Evolutionary conservation across 176 grass and related monocot species (phyloP), one percentile per base, ranked within the genome.

Genomic region (Musa beccarii): DNA sequence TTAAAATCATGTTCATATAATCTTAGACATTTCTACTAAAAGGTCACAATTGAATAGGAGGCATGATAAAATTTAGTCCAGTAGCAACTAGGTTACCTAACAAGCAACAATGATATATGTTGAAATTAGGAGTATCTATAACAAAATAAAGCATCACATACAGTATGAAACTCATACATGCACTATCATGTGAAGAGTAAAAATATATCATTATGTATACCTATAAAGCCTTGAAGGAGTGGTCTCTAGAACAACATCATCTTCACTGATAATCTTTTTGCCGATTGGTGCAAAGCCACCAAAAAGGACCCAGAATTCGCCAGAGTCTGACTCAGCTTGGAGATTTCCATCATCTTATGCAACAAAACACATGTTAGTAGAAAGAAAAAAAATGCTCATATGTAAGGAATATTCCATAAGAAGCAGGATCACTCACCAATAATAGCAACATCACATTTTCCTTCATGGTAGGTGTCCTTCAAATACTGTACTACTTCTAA

Each of bases 371-470:
- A 1, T 28, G 26, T 28, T 28, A 28, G 26, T 2, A 28, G 14
- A 50, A 69, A 34, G 43, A 43, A 43, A 15, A 69, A 69, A 69
- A 43, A 50, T 34, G 28, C 16, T 17, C 8, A 8, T 5, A 59
- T 19, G n/a, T 13, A 59, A n/a, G 11, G n/a, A 13, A 43, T 50
- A 13, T 16, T 49, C 24, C 4, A 59, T 68, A 69, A 69, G 2
- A 69, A 69, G 43, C n/a, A 59, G n/a, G 11, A 17, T 0, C 25
- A 49, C 66, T 49, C 66, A 69, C 66, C 66, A 34, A 69, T 69
- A 49, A 69, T 69, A 16, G 66, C 66, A 69, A 69, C 66, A 69
- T 69, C 66, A 69, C 66, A 69, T 69, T 69, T 69, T 69, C 66
- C 66, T 69, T 50, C 66, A 50, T 69, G 66, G 26, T 28, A 28